A percentile compares a stretch with the other conserved stretches of the same genome.
phyloP scores from a whole-genome alignment of 495 filamentous ascomycete genomes.

The Penicillium steckii region DNA sequence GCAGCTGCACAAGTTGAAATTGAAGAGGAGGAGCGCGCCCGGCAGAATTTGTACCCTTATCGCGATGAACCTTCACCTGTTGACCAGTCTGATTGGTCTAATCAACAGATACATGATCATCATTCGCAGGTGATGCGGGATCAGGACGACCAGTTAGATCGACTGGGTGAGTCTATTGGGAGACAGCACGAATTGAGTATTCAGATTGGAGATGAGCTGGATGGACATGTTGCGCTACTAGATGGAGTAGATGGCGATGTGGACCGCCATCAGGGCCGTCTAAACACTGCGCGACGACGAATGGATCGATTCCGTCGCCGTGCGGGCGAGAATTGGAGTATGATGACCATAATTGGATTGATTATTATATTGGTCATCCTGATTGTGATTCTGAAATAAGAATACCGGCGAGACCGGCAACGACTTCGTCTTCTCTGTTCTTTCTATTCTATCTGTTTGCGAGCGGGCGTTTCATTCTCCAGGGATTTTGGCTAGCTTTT shows the following conservation, averaged over 20 bases:
- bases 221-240: slow-evolving; percentile 81
- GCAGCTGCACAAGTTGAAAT: slow-evolving; percentile 32
- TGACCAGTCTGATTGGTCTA: slow-evolving; percentile 68
- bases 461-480: slow-evolving; percentile 29
- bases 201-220: slow-evolving; percentile 94
- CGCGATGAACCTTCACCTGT: slow-evolving; percentile 59
- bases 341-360: slow-evolving; percentile 72
- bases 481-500: slow-evolving; percentile 3
- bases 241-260: slow-evolving; percentile 83
- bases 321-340: slow-evolving; percentile 76
- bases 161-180: slow-evolving; percentile 79
- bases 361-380: slow-evolving; percentile 76
- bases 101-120: slow-evolving; percentile 84
- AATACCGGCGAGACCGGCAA: background rate
- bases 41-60: slow-evolving; percentile 63
- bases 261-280: slow-evolving; percentile 72
- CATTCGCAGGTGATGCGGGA: slow-evolving; percentile 76
- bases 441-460: slow-evolving; percentile 12
- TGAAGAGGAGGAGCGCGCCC: slow-evolving; percentile 50
- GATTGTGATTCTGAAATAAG: slow-evolving; percentile 74
- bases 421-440: slow-evolving; percentile 2
- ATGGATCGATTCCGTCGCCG: slow-evolving; percentile 67
- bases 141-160: slow-evolving; percentile 91
- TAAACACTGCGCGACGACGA: slow-evolving; percentile 71
- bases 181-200: slow-evolving; percentile 91